Evolutionary conservation across 2,329 filamentous ascomycete genomes (phyloP).

Genomic region (Curvularia sp.): DNA sequence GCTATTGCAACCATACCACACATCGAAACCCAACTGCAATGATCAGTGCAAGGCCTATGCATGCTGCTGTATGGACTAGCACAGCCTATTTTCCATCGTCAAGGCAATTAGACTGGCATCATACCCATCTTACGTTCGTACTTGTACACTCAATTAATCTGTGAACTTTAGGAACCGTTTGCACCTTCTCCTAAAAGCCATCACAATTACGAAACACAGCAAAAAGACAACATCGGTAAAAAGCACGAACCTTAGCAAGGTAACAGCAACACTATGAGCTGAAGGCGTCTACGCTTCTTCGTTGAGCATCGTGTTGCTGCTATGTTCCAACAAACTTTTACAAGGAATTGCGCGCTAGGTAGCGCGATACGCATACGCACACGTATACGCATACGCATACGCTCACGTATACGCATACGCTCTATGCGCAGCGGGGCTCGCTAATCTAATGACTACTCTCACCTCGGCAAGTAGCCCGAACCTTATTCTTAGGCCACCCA

Average conservation of each 20-base stretch:
- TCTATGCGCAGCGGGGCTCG: background rate
- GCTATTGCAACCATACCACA: too few relatives aligned
- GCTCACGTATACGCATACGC: conserved; percentile 1
- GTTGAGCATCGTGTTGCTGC: background rate
- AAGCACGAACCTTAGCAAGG: background rate
- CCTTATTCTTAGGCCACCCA: background rate
- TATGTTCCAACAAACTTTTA: too few relatives aligned
- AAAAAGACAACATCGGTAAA: too few relatives aligned
- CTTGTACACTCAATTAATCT: background rate
- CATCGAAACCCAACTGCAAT: background rate
- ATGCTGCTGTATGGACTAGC: background rate
- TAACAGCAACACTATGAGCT: too few relatives aligned
- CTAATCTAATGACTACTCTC: background rate
- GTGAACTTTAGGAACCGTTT: background rate
- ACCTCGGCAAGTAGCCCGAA: background rate
- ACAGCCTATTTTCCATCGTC: background rate
- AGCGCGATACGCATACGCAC: conserved; percentile 1
- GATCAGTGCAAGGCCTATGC: background rate
- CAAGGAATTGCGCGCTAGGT: background rate
- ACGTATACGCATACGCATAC: conserved; percentile 6
- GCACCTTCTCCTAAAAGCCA: background rate
- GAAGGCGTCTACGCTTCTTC: too few relatives aligned
- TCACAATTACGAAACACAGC: background rate
- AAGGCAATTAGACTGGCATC: background rate
- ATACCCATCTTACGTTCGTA: background rate